Conservation (phyloP, 2,329 filamentous ascomycete species). For the Atkinsonella hypoxylon region DNA sequence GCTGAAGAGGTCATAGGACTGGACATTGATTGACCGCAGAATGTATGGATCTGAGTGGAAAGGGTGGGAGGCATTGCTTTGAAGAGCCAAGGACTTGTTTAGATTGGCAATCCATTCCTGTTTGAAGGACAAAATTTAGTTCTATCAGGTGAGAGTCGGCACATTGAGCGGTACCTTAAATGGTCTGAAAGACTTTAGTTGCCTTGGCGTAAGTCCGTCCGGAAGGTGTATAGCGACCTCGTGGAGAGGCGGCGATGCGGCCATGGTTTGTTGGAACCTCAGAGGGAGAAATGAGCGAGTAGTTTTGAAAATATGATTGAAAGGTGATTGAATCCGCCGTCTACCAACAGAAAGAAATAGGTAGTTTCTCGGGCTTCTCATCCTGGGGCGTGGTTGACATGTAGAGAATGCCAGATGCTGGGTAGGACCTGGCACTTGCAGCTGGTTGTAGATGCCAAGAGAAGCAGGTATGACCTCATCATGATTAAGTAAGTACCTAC, state of each 20-base stretch:
- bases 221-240: conserved; percentile 28
- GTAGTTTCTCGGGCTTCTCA: not conserved
- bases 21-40: conserved; percentile 37
- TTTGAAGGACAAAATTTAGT: not conserved
- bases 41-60: conserved; percentile 43
- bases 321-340: not conserved
- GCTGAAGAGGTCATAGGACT: conserved; percentile 42
- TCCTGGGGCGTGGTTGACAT: not conserved
- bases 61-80: conserved; percentile 31
- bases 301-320: not conserved
- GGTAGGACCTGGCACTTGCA: too few species aligned
- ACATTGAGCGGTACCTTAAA: not conserved
- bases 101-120: conserved; percentile 40
- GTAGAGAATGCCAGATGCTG: too few species aligned
- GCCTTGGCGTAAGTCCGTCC: conserved; percentile 26
- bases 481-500: not conserved
- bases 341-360: not conserved
- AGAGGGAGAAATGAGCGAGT: not conserved
- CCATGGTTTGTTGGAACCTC: not conserved
- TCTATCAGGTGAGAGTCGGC: not conserved
- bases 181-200: conserved; percentile 32
- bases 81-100: conserved; percentile 32
- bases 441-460: too few species aligned
- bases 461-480: not conserved
- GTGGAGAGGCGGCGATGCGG: conserved; percentile 5